Percentiles rank a stretch among this genome's conserved stretches.
phyloP scores from a whole-genome alignment of 2,329 filamentous ascomycete species.

The Xylariaceae sp. region DNA sequence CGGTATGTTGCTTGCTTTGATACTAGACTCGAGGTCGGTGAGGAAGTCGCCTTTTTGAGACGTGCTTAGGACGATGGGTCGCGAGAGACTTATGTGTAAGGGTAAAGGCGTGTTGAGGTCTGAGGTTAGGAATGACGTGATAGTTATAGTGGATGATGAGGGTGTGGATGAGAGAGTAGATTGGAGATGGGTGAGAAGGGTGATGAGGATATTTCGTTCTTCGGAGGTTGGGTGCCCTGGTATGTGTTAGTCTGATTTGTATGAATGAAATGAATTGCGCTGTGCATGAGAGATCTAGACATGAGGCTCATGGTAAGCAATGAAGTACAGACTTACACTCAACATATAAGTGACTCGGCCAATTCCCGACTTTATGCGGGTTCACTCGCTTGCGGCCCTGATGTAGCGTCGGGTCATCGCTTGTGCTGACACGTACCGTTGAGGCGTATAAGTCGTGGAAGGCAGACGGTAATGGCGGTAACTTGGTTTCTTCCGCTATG shows the following conservation, averaged over 20 bases:
- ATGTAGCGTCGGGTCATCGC: slow-evolving; percentile 81
- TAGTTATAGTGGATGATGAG: slow-evolving; percentile 12
- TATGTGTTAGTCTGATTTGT: background rate
- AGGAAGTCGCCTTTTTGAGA: slow-evolving; percentile 70
- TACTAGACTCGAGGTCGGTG: slow-evolving; percentile 43
- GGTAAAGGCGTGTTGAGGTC: slow-evolving; percentile 76
- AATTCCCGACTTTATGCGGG: slow-evolving; percentile 84
- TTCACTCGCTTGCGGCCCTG: slow-evolving; percentile 77
- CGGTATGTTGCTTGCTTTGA: slow-evolving; percentile 36
- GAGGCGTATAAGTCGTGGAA: slow-evolving; percentile 92
- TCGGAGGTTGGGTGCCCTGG: slow-evolving; percentile 25
- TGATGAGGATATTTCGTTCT: slow-evolving; percentile 27
- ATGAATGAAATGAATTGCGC: background rate
- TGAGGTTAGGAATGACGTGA: slow-evolving; percentile 71
- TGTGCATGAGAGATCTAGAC: background rate
- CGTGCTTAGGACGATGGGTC: slow-evolving; percentile 72
- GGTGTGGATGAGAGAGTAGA: slow-evolving; percentile 9
- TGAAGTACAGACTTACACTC: slow-evolving; percentile 66
- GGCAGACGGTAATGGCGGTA: slow-evolving; percentile 69
- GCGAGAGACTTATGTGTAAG: slow-evolving; percentile 86
- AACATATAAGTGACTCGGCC: slow-evolving; percentile 89
- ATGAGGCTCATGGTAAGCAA: background rate
- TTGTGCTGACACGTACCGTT: slow-evolving; percentile 70
- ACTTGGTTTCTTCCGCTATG: background rate
- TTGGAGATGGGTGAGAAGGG: background rate